Evolutionary conservation across 495 filamentous ascomycete species (phyloP).

Genomic region (Tuber melanosporum): DNA sequence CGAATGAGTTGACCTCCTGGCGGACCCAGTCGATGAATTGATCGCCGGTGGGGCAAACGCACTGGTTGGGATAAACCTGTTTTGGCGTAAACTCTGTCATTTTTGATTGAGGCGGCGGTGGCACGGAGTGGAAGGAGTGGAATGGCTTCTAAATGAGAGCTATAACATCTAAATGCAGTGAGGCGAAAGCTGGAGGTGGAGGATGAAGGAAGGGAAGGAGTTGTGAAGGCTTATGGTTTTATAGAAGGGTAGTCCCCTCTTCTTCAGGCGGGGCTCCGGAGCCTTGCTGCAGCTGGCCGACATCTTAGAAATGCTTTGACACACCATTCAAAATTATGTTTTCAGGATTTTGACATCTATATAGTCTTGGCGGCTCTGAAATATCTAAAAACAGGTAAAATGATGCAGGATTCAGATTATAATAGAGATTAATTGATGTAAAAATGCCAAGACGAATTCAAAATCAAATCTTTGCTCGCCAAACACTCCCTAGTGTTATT

Average conservation of each 20-base stretch:
- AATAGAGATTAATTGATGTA: too few species aligned
- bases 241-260: neutral
- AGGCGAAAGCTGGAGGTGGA: neutral
- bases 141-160: neutral
- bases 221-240: neutral
- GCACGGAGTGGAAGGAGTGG: neutral
- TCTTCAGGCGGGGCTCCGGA: neutral
- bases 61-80: neutral
- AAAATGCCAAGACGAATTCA: too few species aligned
- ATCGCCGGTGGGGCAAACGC: neutral
- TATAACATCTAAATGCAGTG: neutral
- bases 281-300: neutral
- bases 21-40: neutral
- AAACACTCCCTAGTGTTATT: neutral
- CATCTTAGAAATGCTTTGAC: neutral
- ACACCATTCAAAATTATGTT: too few species aligned
- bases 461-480: too few species aligned
- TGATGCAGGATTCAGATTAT: too few species aligned
- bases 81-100: slow-evolving; percentile 1
- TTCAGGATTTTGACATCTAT: too few species aligned
- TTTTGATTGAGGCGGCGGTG: neutral
- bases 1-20: neutral
- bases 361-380: too few species aligned
- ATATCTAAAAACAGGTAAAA: too few species aligned
- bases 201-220: neutral